A percentile compares a stretch with the other conserved stretches of the same genome.
These are phyloP conservation scores for Astrocystis sublimbata DNA, from an alignment of 495 filamentous ascomycete species.

Conservation along the genomic window DNA sequence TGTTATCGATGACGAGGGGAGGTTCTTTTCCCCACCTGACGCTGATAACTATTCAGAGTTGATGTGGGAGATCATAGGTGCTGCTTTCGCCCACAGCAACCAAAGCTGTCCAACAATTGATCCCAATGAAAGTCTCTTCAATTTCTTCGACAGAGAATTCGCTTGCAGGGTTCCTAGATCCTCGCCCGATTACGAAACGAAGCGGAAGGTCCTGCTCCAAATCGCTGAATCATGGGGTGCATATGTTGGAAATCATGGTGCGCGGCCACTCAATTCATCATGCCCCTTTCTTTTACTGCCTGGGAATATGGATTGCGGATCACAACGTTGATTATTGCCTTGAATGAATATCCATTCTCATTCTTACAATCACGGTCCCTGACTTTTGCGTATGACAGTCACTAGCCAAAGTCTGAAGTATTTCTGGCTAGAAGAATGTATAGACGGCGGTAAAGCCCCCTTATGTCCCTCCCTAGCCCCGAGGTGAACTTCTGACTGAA, in stretches of 20 bases:
- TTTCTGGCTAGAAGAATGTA: conserved; percentile 92
- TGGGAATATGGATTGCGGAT: no score
- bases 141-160: conserved; percentile 72
- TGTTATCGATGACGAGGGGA: conserved; percentile 65
- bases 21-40: conserved; percentile 52
- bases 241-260: conserved; percentile 70
- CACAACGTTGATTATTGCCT: no score
- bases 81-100: conserved; percentile 81
- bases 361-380: neutral
- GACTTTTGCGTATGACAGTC: conserved; percentile 36
- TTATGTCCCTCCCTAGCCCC: neutral
- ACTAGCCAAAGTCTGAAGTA: conserved; percentile 82
- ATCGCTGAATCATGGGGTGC: conserved; percentile 80
- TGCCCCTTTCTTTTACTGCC: no score
- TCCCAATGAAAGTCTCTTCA: conserved; percentile 65
- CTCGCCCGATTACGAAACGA: conserved; percentile 40
- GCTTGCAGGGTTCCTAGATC: conserved; percentile 52
- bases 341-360: no score
- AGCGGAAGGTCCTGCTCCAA: conserved; percentile 59
- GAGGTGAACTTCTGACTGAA: conserved; percentile 4
- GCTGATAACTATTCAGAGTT: conserved; percentile 57
- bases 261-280: neutral
- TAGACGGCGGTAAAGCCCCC: conserved; percentile 76
- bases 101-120: conserved; percentile 64
- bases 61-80: conserved; percentile 76